A percentile compares a stretch with the other conserved stretches of the same genome.
These are phyloP conservation scores for Ceratocystis ficicola DNA, from an alignment of 2,329 filamentous ascomycete species.

Conservation along the genomic window DNA sequence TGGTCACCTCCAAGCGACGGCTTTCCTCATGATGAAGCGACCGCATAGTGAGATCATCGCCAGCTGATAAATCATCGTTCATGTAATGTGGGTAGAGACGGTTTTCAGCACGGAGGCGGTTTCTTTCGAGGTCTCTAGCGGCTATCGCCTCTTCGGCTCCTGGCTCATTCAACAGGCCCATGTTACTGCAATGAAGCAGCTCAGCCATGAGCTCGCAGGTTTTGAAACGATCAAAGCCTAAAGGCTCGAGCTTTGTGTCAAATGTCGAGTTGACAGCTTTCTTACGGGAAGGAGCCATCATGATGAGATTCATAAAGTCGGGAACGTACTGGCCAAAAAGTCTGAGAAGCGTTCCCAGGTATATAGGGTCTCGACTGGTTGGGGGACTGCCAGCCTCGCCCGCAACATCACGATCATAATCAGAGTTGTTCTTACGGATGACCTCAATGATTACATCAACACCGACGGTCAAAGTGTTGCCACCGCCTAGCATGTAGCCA, in stretches of 20 bases:
- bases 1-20: slow-evolving; percentile 64
- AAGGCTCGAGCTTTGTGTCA: slow-evolving; percentile 77
- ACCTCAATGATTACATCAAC: slow-evolving; percentile 98
- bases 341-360: slow-evolving; percentile 77
- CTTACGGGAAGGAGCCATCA: slow-evolving; percentile 62
- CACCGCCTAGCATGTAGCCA: slow-evolving; percentile 79
- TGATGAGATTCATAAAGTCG: slow-evolving; percentile 83
- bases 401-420: slow-evolving; percentile 89
- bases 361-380: slow-evolving; percentile 84
- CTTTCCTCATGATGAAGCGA: slow-evolving; percentile 44
- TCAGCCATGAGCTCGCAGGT: slow-evolving; percentile 98
- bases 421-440: slow-evolving; percentile 97
- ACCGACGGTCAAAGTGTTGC: slow-evolving; percentile 87
- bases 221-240: slow-evolving; percentile 97
- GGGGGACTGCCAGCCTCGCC: slow-evolving; percentile 67
- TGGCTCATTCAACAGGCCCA: slow-evolving; percentile 85
- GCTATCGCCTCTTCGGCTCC: slow-evolving; percentile 81
- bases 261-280: slow-evolving; percentile 75
- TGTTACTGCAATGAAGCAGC: slow-evolving; percentile 93
- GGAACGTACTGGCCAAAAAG: slow-evolving; percentile 85
- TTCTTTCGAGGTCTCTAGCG: slow-evolving; percentile 66
- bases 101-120: slow-evolving; percentile 64
- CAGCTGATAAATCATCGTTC: slow-evolving; percentile 31
- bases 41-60: slow-evolving; percentile 52
- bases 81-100: slow-evolving; percentile 42